phyloP scores from a whole-genome alignment of 768 basidiomycete species.

The Crucibulum laeve region DNA sequence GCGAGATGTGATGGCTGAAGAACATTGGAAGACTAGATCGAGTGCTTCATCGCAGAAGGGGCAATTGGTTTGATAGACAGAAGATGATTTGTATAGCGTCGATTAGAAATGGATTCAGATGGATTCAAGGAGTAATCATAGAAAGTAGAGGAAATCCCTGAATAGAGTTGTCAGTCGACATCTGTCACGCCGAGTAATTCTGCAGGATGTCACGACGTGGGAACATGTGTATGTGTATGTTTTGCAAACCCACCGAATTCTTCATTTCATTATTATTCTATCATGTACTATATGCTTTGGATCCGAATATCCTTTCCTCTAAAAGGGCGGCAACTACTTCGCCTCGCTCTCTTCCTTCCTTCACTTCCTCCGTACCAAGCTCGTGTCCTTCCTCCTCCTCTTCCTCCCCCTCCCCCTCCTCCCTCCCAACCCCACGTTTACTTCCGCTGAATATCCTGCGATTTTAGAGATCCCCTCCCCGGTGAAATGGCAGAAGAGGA shows the following conservation, averaged over 20 bases:
- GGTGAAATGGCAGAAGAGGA: too few species aligned
- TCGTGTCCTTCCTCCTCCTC: neutral
- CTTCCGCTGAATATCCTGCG: neutral
- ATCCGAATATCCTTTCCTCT: slow-evolving; percentile 17
- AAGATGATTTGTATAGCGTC: neutral
- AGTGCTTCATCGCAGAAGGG: too few species aligned
- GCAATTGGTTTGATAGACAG: too few species aligned
- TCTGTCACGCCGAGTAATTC: neutral
- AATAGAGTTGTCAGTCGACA: neutral
- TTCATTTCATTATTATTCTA: slow-evolving; percentile 2
- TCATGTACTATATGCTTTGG: slow-evolving; percentile 11
- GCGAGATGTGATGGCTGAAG: too few species aligned
- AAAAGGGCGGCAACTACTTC: slow-evolving; percentile 13
- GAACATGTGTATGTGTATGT: slow-evolving; percentile 5
- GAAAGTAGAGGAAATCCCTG: neutral
- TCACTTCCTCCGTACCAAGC: neutral
- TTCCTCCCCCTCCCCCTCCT: slow-evolving; percentile 2
- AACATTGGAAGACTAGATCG: too few species aligned
- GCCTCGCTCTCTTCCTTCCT: slow-evolving; percentile 4
- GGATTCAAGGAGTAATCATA: neutral
- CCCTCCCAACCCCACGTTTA: neutral
- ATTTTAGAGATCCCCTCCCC: neutral
- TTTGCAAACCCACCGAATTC: slow-evolving; percentile 3
- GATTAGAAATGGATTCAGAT: neutral
- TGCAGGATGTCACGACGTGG: neutral